Conservation (phyloP, 2,329 filamentous ascomycete genomes). For the Colletotrichum cuscutae region DNA sequence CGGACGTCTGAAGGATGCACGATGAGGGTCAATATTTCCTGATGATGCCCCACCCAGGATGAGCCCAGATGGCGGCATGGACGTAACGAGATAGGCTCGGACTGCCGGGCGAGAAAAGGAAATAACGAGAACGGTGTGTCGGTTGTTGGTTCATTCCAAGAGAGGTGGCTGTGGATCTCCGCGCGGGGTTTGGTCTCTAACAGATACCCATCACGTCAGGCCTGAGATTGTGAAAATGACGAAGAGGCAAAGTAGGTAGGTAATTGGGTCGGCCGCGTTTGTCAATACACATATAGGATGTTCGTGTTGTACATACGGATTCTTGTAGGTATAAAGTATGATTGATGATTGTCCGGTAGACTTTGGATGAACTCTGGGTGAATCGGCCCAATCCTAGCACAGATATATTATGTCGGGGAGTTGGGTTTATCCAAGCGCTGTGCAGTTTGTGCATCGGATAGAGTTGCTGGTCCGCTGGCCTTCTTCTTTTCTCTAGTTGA, state of each 20-base stretch:
- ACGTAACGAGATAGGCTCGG: slow-evolving; percentile 31
- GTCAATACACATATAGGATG: neutral
- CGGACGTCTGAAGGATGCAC: slow-evolving; percentile 26
- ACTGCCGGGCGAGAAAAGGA: slow-evolving; percentile 27
- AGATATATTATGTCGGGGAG: neutral
- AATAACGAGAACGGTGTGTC: slow-evolving; percentile 26
- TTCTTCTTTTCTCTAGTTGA: neutral
- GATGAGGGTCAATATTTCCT: slow-evolving; percentile 19
- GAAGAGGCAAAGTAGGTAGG: neutral
- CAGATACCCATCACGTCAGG: slow-evolving; percentile 6
- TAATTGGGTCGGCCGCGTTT: neutral
- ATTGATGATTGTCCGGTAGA: neutral
- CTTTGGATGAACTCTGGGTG: slow-evolving; percentile 10
- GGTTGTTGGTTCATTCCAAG: slow-evolving; percentile 32
- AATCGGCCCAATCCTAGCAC: neutral
- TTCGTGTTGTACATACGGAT: neutral
- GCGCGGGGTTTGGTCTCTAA: slow-evolving; percentile 32
- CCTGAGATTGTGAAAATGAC: slow-evolving; percentile 1
- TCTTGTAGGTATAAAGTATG: neutral
- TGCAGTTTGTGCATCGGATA: neutral
- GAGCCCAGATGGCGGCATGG: slow-evolving; percentile 28
- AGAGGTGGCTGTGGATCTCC: slow-evolving; percentile 31
- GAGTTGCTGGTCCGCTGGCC: neutral
- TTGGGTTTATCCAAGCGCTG: neutral
- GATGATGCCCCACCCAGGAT: slow-evolving; percentile 14